A percentile compares a stretch with the other conserved stretches of the same genome.
Evolutionary conservation across 2,329 filamentous ascomycete species (phyloP).

Genomic region (Lasiodiplodia gonubiensis): DNA sequence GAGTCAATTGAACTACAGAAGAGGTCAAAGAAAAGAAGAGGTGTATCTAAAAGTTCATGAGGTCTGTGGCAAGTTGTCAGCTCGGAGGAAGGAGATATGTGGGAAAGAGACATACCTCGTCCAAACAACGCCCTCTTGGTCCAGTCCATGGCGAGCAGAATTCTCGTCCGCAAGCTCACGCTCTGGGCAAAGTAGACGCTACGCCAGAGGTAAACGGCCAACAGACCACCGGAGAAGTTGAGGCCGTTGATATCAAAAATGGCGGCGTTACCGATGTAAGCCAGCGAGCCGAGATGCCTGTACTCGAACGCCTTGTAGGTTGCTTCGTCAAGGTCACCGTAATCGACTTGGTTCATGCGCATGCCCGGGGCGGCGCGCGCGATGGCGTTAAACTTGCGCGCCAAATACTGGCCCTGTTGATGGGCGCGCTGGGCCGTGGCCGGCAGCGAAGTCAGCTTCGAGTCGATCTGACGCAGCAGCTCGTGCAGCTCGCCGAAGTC

Average conservation of each 20-base stretch:
- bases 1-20: conserved; percentile 6
- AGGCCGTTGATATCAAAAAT: conserved; percentile 88
- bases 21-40: background rate
- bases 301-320: conserved; percentile 96
- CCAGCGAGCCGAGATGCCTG: conserved; percentile 85
- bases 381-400: conserved; percentile 91
- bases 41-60: conserved; percentile 41
- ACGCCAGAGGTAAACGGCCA: conserved; percentile 95
- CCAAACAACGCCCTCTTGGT: conserved; percentile 95
- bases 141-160: conserved; percentile 97
- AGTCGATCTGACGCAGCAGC: conserved; percentile 89
- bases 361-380: conserved; percentile 78
- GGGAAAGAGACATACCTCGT: conserved; percentile 70
- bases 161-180: conserved; percentile 87
- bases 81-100: background rate
- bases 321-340: conserved; percentile 89
- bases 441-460: conserved; percentile 89
- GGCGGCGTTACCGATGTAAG: conserved; percentile 95
- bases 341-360: conserved; percentile 76
- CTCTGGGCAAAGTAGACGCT: conserved; percentile 98
- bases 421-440: conserved; percentile 96
- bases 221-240: conserved; percentile 79
- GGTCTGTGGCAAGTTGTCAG: conserved; percentile 33
- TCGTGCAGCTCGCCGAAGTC: conserved; percentile 92
- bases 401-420: conserved; percentile 93